These are phyloP conservation scores for Backusella westeae DNA, from an alignment of 192 early-diverging fungal genomes.

Conservation along the genomic window DNA sequence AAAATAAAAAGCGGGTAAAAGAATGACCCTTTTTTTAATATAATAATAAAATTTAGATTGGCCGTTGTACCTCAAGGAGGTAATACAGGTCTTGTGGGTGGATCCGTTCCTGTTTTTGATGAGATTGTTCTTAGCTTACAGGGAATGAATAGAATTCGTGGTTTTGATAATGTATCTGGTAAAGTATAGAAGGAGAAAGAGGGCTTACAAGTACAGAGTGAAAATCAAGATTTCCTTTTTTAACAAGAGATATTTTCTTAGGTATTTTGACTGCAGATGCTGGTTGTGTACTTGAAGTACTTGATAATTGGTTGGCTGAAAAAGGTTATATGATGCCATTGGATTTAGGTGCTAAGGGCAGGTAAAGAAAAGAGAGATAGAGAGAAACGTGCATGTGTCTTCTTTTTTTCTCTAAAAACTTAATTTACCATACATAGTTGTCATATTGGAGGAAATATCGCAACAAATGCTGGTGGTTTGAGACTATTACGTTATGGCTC, in stretches of 20 bases:
- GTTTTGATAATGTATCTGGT: constrained; percentile 67
- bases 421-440: constrained; percentile 55
- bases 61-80: constrained; percentile 98
- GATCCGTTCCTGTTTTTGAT: constrained; percentile 92
- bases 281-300: constrained; percentile 87
- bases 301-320: constrained; percentile 85
- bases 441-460: constrained; percentile 99
- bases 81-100: constrained; percentile 97
- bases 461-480: constrained; percentile 97
- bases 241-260: neutral
- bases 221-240: neutral
- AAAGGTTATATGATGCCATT: constrained; percentile 90
- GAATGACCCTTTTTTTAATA: neutral
- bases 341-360: constrained; percentile 85
- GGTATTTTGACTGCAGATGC: constrained; percentile 90
- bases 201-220: too few relatives aligned
- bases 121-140: constrained; percentile 85
- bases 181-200: neutral
- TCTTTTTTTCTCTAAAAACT: neutral
- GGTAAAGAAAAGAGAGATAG: constrained; percentile 17
- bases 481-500: constrained; percentile 92
- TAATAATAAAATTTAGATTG: constrained; percentile 36
- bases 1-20: neutral
- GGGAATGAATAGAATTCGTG: constrained; percentile 78
- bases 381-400: neutral